Percentiles rank a stretch among this genome's conserved stretches.
Conservation (phyloP, 495 filamentous ascomycete genomes). For the Aspergillus ostianus region DNA sequence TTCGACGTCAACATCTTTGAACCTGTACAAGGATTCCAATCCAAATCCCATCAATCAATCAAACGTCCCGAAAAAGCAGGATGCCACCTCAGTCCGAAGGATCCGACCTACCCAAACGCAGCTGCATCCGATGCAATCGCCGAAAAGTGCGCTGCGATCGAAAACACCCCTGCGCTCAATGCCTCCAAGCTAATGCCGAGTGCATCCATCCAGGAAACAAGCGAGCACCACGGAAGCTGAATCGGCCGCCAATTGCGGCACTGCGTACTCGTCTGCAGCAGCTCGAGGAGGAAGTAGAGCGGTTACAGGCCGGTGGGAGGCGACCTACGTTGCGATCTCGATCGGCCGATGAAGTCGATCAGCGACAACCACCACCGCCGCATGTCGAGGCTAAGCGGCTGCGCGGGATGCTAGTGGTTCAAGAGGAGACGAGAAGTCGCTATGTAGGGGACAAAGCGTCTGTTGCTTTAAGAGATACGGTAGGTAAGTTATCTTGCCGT, state of each 20-base stretch:
- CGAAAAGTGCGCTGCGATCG: no score
- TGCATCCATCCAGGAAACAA: conserved; percentile 52
- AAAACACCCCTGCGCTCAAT: no score
- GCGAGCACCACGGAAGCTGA: conserved; percentile 60
- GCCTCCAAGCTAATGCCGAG: neutral
- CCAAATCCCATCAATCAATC: no score
- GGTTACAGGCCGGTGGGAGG: conserved; percentile 31
- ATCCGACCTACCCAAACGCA: no score
- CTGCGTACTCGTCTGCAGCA: conserved; percentile 65
- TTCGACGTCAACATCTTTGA: no score
- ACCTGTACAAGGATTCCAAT: no score
- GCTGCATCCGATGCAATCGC: no score
- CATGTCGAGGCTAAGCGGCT: neutral
- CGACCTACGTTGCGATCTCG: neutral
- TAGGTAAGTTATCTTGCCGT: conserved; percentile 21
- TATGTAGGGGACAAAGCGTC: conserved; percentile 64
- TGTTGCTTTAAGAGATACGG: conserved; percentile 61
- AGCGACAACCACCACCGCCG: neutral
- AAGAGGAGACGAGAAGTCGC: conserved; percentile 59
- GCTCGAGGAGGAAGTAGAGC: conserved; percentile 68
- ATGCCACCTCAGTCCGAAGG: no score
- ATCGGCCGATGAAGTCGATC: neutral
- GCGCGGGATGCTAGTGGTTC: conserved; percentile 64
- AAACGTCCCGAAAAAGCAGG: no score
- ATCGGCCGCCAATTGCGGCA: conserved; percentile 53